Conservation (phyloP, 768 basidiomycete genomes). For the Leccinum olivaceopallidum region DNA sequence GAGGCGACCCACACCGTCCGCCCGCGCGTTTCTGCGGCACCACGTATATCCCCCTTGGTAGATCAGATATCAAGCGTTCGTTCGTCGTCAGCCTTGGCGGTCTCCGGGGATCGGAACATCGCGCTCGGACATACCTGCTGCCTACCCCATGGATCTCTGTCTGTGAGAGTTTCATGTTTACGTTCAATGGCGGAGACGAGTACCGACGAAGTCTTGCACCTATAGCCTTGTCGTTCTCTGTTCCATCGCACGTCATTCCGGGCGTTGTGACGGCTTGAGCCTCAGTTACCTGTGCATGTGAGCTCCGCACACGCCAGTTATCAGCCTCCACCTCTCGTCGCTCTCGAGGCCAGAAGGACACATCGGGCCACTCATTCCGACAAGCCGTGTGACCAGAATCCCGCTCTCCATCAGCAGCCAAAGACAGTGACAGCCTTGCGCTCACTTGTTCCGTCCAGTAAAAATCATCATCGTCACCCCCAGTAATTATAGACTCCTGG, state of each 20-base stretch:
- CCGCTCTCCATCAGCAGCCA: not conserved
- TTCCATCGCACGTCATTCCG: not conserved
- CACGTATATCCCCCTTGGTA: slow-evolving; percentile 13
- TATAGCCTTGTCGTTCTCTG: not conserved
- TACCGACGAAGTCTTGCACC: slow-evolving; percentile 2
- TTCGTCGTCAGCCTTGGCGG: not conserved
- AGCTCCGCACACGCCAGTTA: slow-evolving; percentile 15
- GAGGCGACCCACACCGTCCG: not conserved
- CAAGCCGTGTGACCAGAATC: not conserved
- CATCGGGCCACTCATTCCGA: not conserved
- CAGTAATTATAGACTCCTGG: not conserved
- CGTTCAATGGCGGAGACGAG: slow-evolving; percentile 4
- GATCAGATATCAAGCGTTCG: not conserved
- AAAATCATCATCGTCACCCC: slow-evolving; percentile 1
- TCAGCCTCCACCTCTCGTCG: slow-evolving; percentile 8
- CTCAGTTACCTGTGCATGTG: not conserved
- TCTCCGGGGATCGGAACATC: too few species aligned
- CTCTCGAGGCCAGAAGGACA: not conserved
- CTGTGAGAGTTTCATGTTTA: not conserved
- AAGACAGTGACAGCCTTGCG: not conserved
- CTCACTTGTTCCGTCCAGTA: slow-evolving; percentile 15
- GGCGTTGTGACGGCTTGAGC: not conserved
- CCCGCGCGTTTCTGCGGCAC: slow-evolving; percentile 21
- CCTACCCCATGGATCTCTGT: not conserved
- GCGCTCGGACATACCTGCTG: slow-evolving; percentile 1